Conservation (phyloP, 2,329 filamentous ascomycete species). For the Nothopassalora personata region DNA sequence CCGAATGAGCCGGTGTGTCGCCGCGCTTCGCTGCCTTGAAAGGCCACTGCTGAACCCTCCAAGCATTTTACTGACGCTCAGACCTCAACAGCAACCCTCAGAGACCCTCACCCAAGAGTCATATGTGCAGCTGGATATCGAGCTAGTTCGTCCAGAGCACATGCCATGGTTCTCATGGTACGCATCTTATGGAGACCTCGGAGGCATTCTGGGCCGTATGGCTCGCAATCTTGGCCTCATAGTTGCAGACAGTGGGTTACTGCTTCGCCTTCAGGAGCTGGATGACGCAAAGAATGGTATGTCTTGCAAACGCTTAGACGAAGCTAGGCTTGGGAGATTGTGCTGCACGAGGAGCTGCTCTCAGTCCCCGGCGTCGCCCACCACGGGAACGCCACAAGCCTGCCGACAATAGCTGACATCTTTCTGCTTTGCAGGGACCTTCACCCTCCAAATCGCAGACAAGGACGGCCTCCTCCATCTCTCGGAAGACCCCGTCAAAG, state of each 20-base stretch:
- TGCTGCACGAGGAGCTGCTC: too few relatives aligned
- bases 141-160: constrained; percentile 44
- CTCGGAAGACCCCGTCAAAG: constrained; percentile 50
- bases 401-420: too few relatives aligned
- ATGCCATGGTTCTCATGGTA: constrained; percentile 63
- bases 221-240: constrained; percentile 63
- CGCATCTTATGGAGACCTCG: constrained; percentile 66
- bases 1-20: neutral
- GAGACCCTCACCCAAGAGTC: constrained; percentile 17
- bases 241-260: constrained; percentile 58
- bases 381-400: too few relatives aligned
- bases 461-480: constrained; percentile 55
- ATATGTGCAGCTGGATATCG: constrained; percentile 64
- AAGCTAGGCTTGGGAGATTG: too few relatives aligned
- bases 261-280: constrained; percentile 62
- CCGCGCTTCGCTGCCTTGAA: neutral
- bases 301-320: too few relatives aligned
- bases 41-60: neutral
- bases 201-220: constrained; percentile 60
- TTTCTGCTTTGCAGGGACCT: neutral
- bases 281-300: constrained; percentile 49
- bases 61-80: neutral
- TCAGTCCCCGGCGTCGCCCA: too few relatives aligned
- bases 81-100: constrained; percentile 4
- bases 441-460: constrained; percentile 15